Evolutionary conservation across 768 basidiomycete species (phyloP), one percentile per base, ranked within the genome.

Genomic region (Cantharellus anzutake): DNA sequence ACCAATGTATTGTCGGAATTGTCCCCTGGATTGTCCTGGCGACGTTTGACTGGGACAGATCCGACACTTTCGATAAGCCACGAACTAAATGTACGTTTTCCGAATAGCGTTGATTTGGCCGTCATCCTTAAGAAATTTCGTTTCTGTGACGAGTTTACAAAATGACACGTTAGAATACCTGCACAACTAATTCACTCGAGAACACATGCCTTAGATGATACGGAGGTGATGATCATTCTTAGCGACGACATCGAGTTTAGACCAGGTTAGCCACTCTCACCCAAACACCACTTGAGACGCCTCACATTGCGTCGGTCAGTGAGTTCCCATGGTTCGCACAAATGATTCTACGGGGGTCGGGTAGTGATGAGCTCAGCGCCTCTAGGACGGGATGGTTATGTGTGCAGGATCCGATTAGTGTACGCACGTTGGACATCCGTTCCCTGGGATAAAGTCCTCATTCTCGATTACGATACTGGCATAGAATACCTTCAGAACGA

Each of bases 41-140:
- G 75, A 61, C 90, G 75, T 66, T 82, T 78, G 51, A 93, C 78
- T 0, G 90, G 90, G 2, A 93, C 77, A 1, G 91, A 90, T 7
- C 90, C 91, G 5, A 85, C 84, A 16, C 82, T 81, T 68, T 91
- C 87, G 56, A 93, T 88, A 20, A 93, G 76, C 89, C 90, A 91
- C 63, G 84, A 86, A 4, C 85, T 88, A 69, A 93, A 88, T 2
- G 87, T 92, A 63, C 69, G 78, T 50, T 76, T 81, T 2, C 87
- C 86, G 65, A 93, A 93, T 64, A 85, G 84, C 0, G 89, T 87
- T 44, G 86, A 78, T 67, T 93, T 93, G 5, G 90, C 90, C 0
- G 90, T 93, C 48, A 93, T 71, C 7, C 89, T 81, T 3, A 93
- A 70, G 75, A 89, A 80, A 64, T 82, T 81, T 39, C 89, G 84